Conservation (phyloP, 2,329 filamentous ascomycete genomes). For the Aphanoascus verrucosus region DNA sequence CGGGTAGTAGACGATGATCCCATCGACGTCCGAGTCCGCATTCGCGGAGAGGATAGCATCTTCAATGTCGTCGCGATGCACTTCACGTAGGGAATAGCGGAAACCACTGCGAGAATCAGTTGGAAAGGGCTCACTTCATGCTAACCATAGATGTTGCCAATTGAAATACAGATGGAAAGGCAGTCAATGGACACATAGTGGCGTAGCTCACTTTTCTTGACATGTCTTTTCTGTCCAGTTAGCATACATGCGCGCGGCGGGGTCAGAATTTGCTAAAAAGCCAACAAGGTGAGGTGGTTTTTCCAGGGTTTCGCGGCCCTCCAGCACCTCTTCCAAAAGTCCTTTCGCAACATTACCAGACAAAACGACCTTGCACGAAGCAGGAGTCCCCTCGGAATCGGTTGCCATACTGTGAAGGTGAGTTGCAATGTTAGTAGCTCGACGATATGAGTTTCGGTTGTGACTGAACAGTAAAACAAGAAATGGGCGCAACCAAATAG, state of each 20-base stretch:
- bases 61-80: slow-evolving; percentile 81
- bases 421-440: neutral
- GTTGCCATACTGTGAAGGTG: slow-evolving; percentile 23
- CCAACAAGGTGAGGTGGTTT: slow-evolving; percentile 72
- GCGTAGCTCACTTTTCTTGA: slow-evolving; percentile 69
- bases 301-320: slow-evolving; percentile 61
- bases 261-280: slow-evolving; percentile 85
- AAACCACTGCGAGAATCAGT: slow-evolving; percentile 57
- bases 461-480: no score
- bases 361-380: slow-evolving; percentile 81
- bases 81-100: slow-evolving; percentile 70
- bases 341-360: slow-evolving; percentile 77
- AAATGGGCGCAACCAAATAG: no score
- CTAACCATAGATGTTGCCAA: slow-evolving; percentile 6
- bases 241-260: slow-evolving; percentile 83
- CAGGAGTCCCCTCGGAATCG: slow-evolving; percentile 21
- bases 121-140: neutral
- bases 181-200: slow-evolving; percentile 3
- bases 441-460: neutral
- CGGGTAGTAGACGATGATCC: slow-evolving; percentile 95
- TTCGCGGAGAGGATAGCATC: slow-evolving; percentile 81
- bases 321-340: slow-evolving; percentile 65
- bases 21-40: slow-evolving; percentile 63
- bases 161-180: neutral
- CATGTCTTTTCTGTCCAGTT: slow-evolving; percentile 97